Evolutionary conservation across 352 stramenopile genomes (phyloP).

Genomic region (Globisporangium heterothallicum): DNA sequence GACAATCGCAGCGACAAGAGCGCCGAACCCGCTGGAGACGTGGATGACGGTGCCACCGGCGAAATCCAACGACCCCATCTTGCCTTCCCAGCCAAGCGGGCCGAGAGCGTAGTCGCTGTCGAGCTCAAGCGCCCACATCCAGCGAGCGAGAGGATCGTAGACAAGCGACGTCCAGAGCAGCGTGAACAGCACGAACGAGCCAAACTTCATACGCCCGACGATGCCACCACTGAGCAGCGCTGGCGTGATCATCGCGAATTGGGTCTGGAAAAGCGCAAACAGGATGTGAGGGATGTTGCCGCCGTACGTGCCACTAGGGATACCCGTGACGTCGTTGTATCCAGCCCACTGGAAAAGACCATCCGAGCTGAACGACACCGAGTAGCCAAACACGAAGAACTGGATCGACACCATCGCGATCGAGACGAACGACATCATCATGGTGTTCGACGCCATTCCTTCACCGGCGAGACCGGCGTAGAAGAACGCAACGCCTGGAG

Average conservation of each 20-base stretch:
- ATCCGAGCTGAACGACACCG: conserved; percentile 50
- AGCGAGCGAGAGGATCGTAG: conserved; percentile 81
- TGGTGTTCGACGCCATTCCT: conserved; percentile 73
- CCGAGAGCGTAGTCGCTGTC: conserved; percentile 37
- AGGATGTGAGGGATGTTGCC: conserved; percentile 57
- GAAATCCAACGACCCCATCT: conserved; percentile 77
- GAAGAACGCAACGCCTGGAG: conserved; percentile 65
- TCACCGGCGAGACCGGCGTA: conserved; percentile 71
- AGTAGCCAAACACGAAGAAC: conserved; percentile 78
- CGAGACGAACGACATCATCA: conserved; percentile 74
- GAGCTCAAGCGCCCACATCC: conserved; percentile 80
- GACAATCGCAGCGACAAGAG: conserved; percentile 60
- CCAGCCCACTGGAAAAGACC: conserved; percentile 50
- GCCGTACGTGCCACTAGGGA: conserved; percentile 46
- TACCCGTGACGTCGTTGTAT: conserved; percentile 50
- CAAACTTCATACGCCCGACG: conserved; percentile 82
- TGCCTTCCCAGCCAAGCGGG: conserved; percentile 54
- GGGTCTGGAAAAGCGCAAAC: conserved; percentile 79
- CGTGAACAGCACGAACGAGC: conserved; percentile 69
- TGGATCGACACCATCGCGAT: conserved; percentile 80
- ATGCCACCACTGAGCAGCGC: conserved; percentile 72
- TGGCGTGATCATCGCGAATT: conserved; percentile 80
- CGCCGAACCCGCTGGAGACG: conserved; percentile 73
- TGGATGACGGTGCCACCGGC: conserved; percentile 83
- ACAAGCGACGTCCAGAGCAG: conserved; percentile 79